Conservation (phyloP, 495 filamentous ascomycete species). For the Aspergillus avenaceus region DNA sequence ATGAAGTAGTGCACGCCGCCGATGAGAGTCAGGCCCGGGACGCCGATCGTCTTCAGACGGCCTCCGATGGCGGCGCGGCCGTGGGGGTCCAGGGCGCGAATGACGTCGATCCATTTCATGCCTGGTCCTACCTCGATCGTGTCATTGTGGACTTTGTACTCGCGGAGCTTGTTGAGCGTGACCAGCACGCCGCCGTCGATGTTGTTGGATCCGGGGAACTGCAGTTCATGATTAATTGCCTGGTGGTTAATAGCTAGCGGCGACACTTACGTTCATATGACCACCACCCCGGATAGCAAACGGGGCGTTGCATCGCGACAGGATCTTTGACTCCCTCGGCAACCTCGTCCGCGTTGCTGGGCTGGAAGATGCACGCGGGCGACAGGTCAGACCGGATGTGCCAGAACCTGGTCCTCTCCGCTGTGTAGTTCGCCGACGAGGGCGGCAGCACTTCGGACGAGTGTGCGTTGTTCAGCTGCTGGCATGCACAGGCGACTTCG, state of each 20-base stretch:
- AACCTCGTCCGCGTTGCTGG: conserved; percentile 22
- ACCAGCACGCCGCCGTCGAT: conserved; percentile 29
- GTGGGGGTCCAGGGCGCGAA: conserved; percentile 34
- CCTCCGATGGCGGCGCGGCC: conserved; percentile 45
- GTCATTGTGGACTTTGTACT: conserved; percentile 1
- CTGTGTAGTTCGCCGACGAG: conserved; percentile 11
- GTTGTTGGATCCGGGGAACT: conserved; percentile 22
- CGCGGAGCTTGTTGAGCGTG: conserved; percentile 19
- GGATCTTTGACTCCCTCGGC: conserved; percentile 16
- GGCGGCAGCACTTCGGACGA: conserved; percentile 9
- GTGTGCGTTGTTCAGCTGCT: conserved; percentile 10
- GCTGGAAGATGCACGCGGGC: conserved; percentile 32
- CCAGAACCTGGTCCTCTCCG: conserved; percentile 18
- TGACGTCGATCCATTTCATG: conserved; percentile 44
- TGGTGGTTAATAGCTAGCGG: not conserved
- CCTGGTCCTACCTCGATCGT: conserved; percentile 36
- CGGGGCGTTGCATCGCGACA: conserved; percentile 18
- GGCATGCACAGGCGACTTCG: conserved; percentile 20
- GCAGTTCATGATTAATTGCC: conserved; percentile 7
- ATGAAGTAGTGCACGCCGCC: conserved; percentile 30
- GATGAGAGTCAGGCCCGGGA: conserved; percentile 19
- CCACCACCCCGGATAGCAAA: conserved; percentile 38
- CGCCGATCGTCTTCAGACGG: conserved; percentile 38
- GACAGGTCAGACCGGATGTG: conserved; percentile 24
- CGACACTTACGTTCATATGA: conserved; percentile 25